Conservation (phyloP, 2,329 filamentous ascomycete genomes). For the Cercospora sesami region DNA sequence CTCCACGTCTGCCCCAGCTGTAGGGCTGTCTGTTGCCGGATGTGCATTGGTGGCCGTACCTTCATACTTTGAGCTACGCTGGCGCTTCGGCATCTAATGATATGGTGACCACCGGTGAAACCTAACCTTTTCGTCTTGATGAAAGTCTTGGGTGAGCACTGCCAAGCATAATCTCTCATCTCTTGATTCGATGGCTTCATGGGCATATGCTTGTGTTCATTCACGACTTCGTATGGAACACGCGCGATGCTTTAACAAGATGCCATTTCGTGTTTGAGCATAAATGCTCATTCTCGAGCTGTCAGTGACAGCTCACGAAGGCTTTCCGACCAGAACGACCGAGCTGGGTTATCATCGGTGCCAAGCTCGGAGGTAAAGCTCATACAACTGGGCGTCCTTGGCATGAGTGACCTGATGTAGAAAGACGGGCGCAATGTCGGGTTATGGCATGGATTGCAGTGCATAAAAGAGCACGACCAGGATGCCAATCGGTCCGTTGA, state of each 20-base stretch:
- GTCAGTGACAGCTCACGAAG: neutral
- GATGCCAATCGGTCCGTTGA: neutral
- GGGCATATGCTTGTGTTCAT: neutral
- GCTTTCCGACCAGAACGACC: neutral
- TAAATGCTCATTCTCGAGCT: neutral
- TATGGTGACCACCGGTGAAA: conserved; percentile 10
- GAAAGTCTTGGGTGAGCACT: conserved; percentile 4
- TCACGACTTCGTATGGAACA: neutral
- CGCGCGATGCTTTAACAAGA: neutral
- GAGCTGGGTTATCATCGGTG: conserved; percentile 1
- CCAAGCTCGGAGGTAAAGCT: neutral
- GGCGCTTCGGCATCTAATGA: conserved; percentile 8
- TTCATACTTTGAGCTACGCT: neutral
- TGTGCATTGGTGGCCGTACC: neutral
- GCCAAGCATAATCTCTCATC: conserved; percentile 2
- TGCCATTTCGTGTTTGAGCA: neutral
- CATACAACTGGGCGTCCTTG: conserved; percentile 24
- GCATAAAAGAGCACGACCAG: neutral
- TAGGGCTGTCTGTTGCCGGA: neutral
- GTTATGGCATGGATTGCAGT: neutral
- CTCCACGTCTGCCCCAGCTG: conserved; percentile 3
- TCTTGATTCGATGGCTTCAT: neutral
- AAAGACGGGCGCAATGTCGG: neutral
- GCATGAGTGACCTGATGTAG: conserved; percentile 32
- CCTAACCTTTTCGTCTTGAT: neutral